Evolutionary conservation across 306 rosid species (phyloP).

Genomic region (Nissolia schottii): DNA sequence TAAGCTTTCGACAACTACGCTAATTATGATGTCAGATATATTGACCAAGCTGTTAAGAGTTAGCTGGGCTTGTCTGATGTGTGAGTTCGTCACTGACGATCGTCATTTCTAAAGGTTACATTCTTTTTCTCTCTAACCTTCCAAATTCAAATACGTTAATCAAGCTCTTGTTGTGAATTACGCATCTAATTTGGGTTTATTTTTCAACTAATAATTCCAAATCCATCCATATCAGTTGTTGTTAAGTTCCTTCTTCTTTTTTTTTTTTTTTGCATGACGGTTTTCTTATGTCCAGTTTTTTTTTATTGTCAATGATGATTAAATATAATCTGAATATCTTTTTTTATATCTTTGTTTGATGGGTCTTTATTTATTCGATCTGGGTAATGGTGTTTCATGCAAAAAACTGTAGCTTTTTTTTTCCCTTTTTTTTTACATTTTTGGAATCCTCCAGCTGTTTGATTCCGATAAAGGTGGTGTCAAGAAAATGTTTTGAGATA

Average conservation of each 20-base stretch:
- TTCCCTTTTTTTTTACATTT: not conserved
- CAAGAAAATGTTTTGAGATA: not conserved
- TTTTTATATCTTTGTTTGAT: not conserved
- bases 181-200: not conserved
- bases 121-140: not conserved
- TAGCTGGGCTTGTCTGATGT: not conserved
- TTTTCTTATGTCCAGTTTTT: not conserved
- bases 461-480: constrained; percentile 9
- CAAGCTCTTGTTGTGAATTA: not conserved
- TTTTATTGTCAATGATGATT: not conserved
- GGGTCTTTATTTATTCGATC: not conserved
- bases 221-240: not conserved
- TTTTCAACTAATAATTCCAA: not conserved
- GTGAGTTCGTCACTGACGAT: not conserved
- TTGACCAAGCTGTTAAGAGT: not conserved
- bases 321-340: not conserved
- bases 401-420: not conserved
- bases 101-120: constrained; percentile 10
- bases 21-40: not conserved
- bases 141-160: not conserved
- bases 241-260: not conserved
- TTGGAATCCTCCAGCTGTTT: not conserved
- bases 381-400: not conserved
- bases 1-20: not conserved
- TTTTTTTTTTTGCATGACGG: not conserved